Base-by-base conservation (phyloP, 2,329 filamentous ascomycete genomes). In the Fusarium musae region DNA sequence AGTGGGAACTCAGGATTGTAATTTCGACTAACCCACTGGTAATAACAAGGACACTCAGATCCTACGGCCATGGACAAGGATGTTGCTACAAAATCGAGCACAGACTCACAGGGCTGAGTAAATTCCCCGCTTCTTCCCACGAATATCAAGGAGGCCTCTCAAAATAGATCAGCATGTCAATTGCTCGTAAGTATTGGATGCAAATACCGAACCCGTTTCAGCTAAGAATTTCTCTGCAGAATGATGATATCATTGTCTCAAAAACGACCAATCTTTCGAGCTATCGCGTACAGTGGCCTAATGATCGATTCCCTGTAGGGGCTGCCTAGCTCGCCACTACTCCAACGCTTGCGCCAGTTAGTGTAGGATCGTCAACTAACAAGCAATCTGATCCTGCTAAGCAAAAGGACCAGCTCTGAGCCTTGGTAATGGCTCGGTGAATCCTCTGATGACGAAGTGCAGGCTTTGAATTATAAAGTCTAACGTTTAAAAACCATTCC, bases 81-180 rank as follows among this genome's bases (percentile, higher is more conserved):
- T 4, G 1, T 2, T 23, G 6, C 23, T 43, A 17, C n/a, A 23
- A 8, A 43, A 17, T 10, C n/a, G 9, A 37, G 30, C 57, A 62
- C 17, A 52, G 61, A 57, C 61, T 64, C 57, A 34, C 59, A 63
- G 28, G 59, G 58, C 59, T 65, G 46, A 28, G 50, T 36, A 9
- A 16, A 43, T 6, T 19, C 7, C 9, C 23, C 12, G 6, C 6
- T 26, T 9, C 5, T 2, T 26, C 12, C 8, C 2, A 1, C 12
- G 3, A 36, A n/a, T 3, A 16, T 9, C 5, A 9, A 5, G 21
- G 34, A 63, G n/a, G 34, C 46, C 40, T 54, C 59, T 17, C 3
- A 21, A 34, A 37, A 21, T 9, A 16, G 16, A 17, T 16, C 16
- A 11, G 34, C 19, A 21, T 7, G 21, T 34, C 26, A 37, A 21